Evolutionary conservation across 1,284 basidiomycete genomes (phyloP), one percentile per base, ranked within the genome.

Genomic region (Wallemia hederae): DNA sequence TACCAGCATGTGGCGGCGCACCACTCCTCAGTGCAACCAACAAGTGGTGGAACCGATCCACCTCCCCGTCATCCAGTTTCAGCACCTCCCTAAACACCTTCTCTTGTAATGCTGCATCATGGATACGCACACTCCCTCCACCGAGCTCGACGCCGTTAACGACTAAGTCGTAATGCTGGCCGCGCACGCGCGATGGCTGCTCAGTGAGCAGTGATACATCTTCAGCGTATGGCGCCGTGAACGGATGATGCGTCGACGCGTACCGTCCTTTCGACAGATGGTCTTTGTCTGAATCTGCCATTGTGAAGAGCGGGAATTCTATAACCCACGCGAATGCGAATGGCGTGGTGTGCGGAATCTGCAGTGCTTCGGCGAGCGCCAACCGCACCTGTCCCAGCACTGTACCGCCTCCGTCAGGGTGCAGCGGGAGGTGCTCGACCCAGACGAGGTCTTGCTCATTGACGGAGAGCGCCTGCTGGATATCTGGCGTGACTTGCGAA

Each of bases 151-250:
- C 78, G 1, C 90, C 91, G 69, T 96, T 87, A 62, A 96, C 71
- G n/a, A 97, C 89, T 55, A 97, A 81, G 73, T 97, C 90, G 68
- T 96, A 97, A 71, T 96, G 91, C 70, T 97, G 90, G 1, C 90
- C 90, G 59, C 87, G 79, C 65, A 86, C 85, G 68, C 77, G 73
- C 61, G 77, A 77, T 59, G 82, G 73, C 65, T 78, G 74, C 56
- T 72, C 72, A 67, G 82, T 81, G 70, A 94, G 75, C 55, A 78
- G 76, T 57, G 78, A 74, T 27, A 92, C 74, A 70, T 96, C 90
- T 68, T 86, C 77, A 71, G 77, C 83, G 78, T 90, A 83, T n/a
- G 91, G 91, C 3, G 90, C 88, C 14, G 90, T 96, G 72, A 96
- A 96, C 1, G 90, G 90, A 70, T 96, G 90, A 68, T 96, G 90